phyloP scores from a whole-genome alignment of 495 filamentous ascomycete genomes.

The Lophiostoma macrostomum region DNA sequence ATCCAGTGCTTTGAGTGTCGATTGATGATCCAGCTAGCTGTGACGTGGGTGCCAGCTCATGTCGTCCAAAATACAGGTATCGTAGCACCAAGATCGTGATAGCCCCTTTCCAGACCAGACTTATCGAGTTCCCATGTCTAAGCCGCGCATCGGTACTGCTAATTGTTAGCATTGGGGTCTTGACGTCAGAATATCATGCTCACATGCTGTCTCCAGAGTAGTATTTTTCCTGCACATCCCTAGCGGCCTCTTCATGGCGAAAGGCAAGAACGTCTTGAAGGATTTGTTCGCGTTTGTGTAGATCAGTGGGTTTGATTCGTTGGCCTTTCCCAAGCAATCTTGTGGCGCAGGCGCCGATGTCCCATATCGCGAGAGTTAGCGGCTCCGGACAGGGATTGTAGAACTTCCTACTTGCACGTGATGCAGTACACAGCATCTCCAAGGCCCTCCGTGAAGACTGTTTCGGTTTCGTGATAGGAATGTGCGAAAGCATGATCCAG shows the following conservation, averaged over 20 bases:
- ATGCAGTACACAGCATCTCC: slow-evolving; percentile 10
- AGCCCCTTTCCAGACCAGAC: slow-evolving; percentile 14
- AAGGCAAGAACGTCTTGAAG: slow-evolving; percentile 8
- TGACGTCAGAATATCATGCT: too few species aligned
- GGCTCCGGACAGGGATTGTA: slow-evolving; percentile 14
- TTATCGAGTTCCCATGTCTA: neutral
- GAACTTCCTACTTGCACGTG: neutral
- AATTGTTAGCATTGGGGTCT: too few species aligned
- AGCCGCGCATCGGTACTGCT: neutral
- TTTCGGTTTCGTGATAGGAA: slow-evolving; percentile 14
- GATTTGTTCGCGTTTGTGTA: slow-evolving; percentile 20
- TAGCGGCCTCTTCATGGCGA: neutral
- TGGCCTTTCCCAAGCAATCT: neutral
- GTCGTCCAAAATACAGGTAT: slow-evolving; percentile 19
- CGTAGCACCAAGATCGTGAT: slow-evolving; percentile 19
- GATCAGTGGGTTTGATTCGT: neutral
- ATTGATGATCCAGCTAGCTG: slow-evolving; percentile 4
- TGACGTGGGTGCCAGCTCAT: slow-evolving; percentile 6
- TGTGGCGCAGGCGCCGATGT: slow-evolving; percentile 11
- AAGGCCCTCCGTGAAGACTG: slow-evolving; percentile 10
- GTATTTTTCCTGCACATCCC: slow-evolving; percentile 1
- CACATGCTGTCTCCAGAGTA: slow-evolving; percentile 2
- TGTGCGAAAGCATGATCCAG: slow-evolving; percentile 18
- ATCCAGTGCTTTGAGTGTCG: neutral
- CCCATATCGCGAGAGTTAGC: slow-evolving; percentile 18